A percentile compares a stretch with the other conserved stretches of the same genome.
Conservation (phyloP, 2,329 filamentous ascomycete genomes). For the Exophiala phaeomuriformis region DNA sequence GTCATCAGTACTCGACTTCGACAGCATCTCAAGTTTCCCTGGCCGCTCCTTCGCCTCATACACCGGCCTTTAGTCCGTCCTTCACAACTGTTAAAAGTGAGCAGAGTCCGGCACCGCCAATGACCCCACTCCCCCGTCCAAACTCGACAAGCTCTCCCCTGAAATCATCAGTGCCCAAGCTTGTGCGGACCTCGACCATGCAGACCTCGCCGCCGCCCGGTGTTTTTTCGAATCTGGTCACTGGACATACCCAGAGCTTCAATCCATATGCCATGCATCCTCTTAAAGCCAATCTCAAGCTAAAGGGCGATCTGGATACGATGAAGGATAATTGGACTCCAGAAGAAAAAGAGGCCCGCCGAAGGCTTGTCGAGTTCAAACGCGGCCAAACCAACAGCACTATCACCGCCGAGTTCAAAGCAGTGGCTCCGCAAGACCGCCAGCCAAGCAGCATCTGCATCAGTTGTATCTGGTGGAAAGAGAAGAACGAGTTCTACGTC, state of each 20-base stretch:
- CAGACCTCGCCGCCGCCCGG: slow-evolving; percentile 47
- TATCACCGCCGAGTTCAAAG: slow-evolving; percentile 70
- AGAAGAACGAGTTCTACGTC: slow-evolving; percentile 83
- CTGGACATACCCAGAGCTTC: slow-evolving; percentile 44
- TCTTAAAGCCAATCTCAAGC: slow-evolving; percentile 70
- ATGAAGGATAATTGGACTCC: slow-evolving; percentile 79
- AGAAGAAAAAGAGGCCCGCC: slow-evolving; percentile 70
- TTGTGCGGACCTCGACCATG: slow-evolving; percentile 62
- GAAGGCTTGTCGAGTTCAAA: slow-evolving; percentile 82
- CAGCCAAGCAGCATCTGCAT: slow-evolving; percentile 83
- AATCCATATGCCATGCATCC: slow-evolving; percentile 77
- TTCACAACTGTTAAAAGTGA: slow-evolving; percentile 42
- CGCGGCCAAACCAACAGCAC: slow-evolving; percentile 75
- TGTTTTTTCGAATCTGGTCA: slow-evolving; percentile 38
- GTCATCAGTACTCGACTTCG: slow-evolving; percentile 39
- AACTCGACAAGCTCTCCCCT: slow-evolving; percentile 41
- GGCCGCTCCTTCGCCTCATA: slow-evolving; percentile 44
- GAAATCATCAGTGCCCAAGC: slow-evolving; percentile 47
- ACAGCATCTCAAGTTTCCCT: slow-evolving; percentile 38
- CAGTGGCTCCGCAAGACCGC: slow-evolving; percentile 71
- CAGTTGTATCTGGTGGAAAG: slow-evolving; percentile 95
- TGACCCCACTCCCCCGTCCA: slow-evolving; percentile 33
- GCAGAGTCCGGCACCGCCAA: slow-evolving; percentile 39
- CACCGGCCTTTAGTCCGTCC: slow-evolving; percentile 42
- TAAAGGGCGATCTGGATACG: slow-evolving; percentile 72